A percentile compares a stretch with the other conserved stretches of the same genome.
Conservation (phyloP, 192 early-diverging fungal genomes). For the Polychytrium aggregatum region DNA sequence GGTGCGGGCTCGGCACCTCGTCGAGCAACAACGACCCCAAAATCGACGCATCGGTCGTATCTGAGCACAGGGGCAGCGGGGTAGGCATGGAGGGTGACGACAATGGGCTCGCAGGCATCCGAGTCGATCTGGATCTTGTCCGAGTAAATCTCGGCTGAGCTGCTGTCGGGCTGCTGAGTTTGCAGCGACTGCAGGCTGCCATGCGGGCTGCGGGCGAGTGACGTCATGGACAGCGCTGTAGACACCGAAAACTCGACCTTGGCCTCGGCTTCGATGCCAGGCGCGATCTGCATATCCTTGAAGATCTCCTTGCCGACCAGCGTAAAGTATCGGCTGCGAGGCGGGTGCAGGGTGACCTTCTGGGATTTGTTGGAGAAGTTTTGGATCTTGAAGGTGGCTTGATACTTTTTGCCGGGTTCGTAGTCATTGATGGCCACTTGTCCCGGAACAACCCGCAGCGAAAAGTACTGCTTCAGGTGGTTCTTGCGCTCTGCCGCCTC, state of each 20-base stretch:
- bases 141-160: too few relatives aligned
- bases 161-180: too few relatives aligned
- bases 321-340: conserved; percentile 7
- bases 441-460: conserved; percentile 19
- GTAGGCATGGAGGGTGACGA: conserved; percentile 16
- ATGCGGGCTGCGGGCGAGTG: conserved; percentile 4
- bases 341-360: conserved; percentile 13
- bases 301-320: conserved; percentile 1
- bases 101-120: conserved; percentile 7
- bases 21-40: conserved; percentile 21
- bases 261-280: conserved; percentile 16
- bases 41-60: conserved; percentile 16
- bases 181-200: not conserved
- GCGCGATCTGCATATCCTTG: conserved; percentile 11
- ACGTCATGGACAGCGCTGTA: too few relatives aligned
- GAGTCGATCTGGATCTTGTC: conserved; percentile 15
- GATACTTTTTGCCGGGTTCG: conserved; percentile 10
- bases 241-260: conserved; percentile 16
- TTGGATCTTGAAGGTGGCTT: conserved; percentile 13
- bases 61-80: conserved; percentile 16
- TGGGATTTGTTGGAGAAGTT: conserved; percentile 17
- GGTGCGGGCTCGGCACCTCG: too few relatives aligned
- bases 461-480: conserved; percentile 9
- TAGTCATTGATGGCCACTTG: conserved; percentile 22
- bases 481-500: too few relatives aligned